Conservation (phyloP, 1,284 basidiomycete species). For the Ustilago trichophora region DNA sequence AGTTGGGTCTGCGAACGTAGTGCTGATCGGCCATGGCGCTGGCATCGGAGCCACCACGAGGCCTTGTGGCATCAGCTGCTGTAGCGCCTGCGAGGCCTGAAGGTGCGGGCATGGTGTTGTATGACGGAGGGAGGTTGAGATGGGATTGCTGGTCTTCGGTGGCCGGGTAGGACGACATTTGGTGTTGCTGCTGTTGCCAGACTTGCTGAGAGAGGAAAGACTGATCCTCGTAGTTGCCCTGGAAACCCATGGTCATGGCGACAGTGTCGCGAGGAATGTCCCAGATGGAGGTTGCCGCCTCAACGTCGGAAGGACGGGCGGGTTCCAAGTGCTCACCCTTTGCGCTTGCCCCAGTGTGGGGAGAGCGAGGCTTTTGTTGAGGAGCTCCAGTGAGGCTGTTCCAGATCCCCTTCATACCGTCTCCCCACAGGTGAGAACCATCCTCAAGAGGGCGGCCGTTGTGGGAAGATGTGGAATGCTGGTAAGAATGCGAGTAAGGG, state of each 20-base stretch:
- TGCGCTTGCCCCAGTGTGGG: neutral
- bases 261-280: conserved; percentile 43
- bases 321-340: conserved; percentile 35
- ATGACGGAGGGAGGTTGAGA: conserved; percentile 14
- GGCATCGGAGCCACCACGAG: conserved; percentile 18
- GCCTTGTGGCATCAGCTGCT: conserved; percentile 13
- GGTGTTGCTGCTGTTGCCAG: conserved; percentile 26
- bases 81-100: conserved; percentile 33
- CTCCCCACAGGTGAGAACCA: conserved; percentile 39
- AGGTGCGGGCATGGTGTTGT: conserved; percentile 24
- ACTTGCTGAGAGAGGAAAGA: conserved; percentile 18
- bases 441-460: conserved; percentile 25
- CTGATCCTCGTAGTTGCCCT: conserved; percentile 33
- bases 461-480: conserved; percentile 5
- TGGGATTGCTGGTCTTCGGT: conserved; percentile 12
- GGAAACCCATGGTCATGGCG: conserved; percentile 47
- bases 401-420: conserved; percentile 48
- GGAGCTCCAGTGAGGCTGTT: conserved; percentile 44
- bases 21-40: conserved; percentile 8
- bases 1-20: conserved; percentile 30
- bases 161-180: conserved; percentile 6
- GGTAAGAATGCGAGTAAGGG: conserved; percentile 8
- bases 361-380: conserved; percentile 24
- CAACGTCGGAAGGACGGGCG: conserved; percentile 34
- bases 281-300: conserved; percentile 44